Base-by-base conservation (phyloP, 331 rosid species). In the Quercus lobata region DNA sequence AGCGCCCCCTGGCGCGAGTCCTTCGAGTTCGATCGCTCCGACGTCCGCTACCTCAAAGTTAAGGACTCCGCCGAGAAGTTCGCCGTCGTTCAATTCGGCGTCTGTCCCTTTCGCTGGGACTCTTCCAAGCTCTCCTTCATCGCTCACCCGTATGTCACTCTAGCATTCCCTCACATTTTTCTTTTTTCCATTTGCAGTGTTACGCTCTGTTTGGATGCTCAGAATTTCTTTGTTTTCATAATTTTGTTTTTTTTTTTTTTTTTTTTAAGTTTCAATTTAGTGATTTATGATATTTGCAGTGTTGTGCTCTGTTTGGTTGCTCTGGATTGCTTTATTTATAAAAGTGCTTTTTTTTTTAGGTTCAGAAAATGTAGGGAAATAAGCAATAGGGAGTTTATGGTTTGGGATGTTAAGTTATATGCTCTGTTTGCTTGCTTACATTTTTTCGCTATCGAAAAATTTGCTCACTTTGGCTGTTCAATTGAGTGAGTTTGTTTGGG, bases 1-100 rank as follows among this genome's bases (percentile, higher is more conserved):
- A 96, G 93, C 54, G 92, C 99, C 24, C 99, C 99, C 0, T 93
- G 99, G 99, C 94, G 98, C 5, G 98, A 96, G 24, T 89, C 91
- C 7, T 55, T 91, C 29, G 91, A 84, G 77, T 93, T 91, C 80
- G 99, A 96, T 76, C 91, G 99, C 70, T 86, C 90, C 70, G 98
- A 95, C 65, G 92, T 95, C 12, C 86, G 94, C 30, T 95, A 89
- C 90, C 96, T 91, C 34, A 93, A 95, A 80, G 87, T 93, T 30
- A 90, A 93, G 79, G 97, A 95, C 89, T 95, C 99, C 15, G 98
- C 94, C 3, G 87, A 83, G 78, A 93, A 88, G 90, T 93, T 95
- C 79, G 97, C 96, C 41, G 92, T 95, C 69, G 78, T 95, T 72
- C 99, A 95, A 74, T 87, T 93, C 80, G 98, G 99, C 17, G 96